Evolutionary conservation across 345 rosid genomes (phyloP), one percentile per base, ranked within the genome.

Genomic region (Stellera chamaejasme): DNA sequence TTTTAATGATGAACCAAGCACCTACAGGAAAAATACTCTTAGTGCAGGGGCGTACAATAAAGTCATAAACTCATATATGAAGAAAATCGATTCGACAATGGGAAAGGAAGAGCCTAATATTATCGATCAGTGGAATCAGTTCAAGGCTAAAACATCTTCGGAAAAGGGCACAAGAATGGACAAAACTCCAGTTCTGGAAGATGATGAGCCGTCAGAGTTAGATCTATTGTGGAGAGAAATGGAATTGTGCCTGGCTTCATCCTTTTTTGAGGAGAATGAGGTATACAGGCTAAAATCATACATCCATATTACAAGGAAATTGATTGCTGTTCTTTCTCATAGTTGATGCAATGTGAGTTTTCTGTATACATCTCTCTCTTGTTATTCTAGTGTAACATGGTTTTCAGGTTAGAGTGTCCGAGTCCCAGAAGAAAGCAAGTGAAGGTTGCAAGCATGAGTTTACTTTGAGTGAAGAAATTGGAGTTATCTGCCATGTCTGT

Each of bases 221-320:
- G 95, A 90, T 39, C 73, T 85, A 77, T 69, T 90, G 64, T 90
- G 97, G 99, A 80, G 71, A 75, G 97, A 93, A 71, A 85, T 93
- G 97, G 90, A 84, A 52, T 68, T 87, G 32, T 80, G 73, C 51
- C 52, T 85, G 84, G 88, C 97, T 62, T 83, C 96, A 27, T 67
- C 80, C 32, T 83, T 79, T 79, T 74, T 89, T 47, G 92, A 85
- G 52, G 91, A 89, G 62, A 74, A 77, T 44, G 95, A 89, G 96
- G 99, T 87, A 70, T 41, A 5, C 19, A 59, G 5, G 43, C 43
- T 19, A 58, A 19, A 19, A 10, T 10, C 15, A 25, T 23, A 57
- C 44, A 11, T 28, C 28, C 3, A n/a, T 57, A 50, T 32, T 15
- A 39, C 27, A 14, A 45, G 10, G 41, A 41, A 27, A 5, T 10